Base-by-base conservation (phyloP, 768 basidiomycete genomes). In the Tricholoma matsutake region DNA sequence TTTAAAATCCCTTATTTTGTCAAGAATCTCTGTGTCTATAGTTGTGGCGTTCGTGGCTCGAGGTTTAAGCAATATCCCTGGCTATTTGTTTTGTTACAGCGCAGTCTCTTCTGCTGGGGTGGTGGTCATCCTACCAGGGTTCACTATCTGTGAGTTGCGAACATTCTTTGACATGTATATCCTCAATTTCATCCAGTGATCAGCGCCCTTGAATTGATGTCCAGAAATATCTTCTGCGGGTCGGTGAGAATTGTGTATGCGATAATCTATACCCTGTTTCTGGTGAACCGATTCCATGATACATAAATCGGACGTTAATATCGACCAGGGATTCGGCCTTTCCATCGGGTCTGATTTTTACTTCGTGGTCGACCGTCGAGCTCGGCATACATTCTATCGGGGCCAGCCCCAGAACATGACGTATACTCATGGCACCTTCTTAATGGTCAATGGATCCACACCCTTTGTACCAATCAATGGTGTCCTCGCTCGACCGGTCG, bases 101-200 rank as follows among this genome's bases (percentile, higher is more conserved):
- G 89, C 95, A 3, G 86, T 96, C 63, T 91, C 94, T 8, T 92
- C 92, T 10, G 91, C 91, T 32, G 92, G 92, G 1, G 89, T 96
- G 8, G 91, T 95, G n/a, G 81, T 92, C 52, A 93, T 96, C 63
- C 83, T 96, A 13, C 94, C 94, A 8, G 94, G 92, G 29, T 95
- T 92, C 68, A 90, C 89, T 11, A 82, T 92, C 58, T 75, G 91
- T 91, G 69, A 75, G 90, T 76, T 56, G n/a, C 61, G 35, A 60
- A 57, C 31, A 55, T 57, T 32, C 58, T 45, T 16, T 22, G 20
- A 54, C 41, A 28, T 39, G 31, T n/a, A 34, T 51, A n/a, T 35
- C 16, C 64, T 45, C 56, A 52, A n/a, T 14, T 35, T 25, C 14
- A 49, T 31, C 51, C 13, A 91, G 91, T 92, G 64, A 88, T 86